A percentile compares a stretch with the other conserved stretches of the same genome.
Conservation (phyloP, 768 basidiomycete genomes). For the Peribolospora baueri region DNA sequence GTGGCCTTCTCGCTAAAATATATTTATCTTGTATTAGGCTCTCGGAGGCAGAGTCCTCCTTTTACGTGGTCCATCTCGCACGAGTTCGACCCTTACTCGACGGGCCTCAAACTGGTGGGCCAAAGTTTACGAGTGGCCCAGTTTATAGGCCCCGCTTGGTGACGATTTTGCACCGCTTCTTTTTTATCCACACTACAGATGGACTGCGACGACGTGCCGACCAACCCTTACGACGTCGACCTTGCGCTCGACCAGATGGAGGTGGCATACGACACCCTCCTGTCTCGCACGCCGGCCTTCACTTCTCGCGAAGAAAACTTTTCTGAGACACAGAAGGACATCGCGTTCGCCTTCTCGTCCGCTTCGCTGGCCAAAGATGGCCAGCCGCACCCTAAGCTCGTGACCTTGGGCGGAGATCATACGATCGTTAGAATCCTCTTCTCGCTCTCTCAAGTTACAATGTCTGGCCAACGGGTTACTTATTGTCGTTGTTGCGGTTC, state of each 20-base stretch:
- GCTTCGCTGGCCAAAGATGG: slow-evolving; percentile 31
- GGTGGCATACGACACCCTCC: slow-evolving; percentile 52
- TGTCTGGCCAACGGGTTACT: neutral
- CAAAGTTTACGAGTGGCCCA: neutral
- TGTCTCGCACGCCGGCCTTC: slow-evolving; percentile 26
- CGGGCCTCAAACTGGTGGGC: slow-evolving; percentile 12
- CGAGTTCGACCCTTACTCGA: slow-evolving; percentile 15
- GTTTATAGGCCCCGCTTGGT: neutral
- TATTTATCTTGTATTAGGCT: slow-evolving; percentile 3
- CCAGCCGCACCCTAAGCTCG: slow-evolving; percentile 43
- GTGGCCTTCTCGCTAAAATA: no score
- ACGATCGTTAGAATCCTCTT: slow-evolving; percentile 19
- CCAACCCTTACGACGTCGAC: slow-evolving; percentile 55
- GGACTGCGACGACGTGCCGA: slow-evolving; percentile 71
- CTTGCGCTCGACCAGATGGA: slow-evolving; percentile 69
- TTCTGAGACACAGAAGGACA: slow-evolving; percentile 3
- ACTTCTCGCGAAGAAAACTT: no score
- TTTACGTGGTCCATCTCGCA: slow-evolving; percentile 11
- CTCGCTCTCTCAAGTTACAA: neutral
- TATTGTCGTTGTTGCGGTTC: no score
- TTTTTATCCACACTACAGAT: slow-evolving; percentile 20
- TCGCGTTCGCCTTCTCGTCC: slow-evolving; percentile 15
- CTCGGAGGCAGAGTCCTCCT: slow-evolving; percentile 12
- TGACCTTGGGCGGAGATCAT: slow-evolving; percentile 71
- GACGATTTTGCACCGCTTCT: neutral